These are phyloP conservation scores for Botrytis elliptica DNA, from an alignment of 2,329 filamentous ascomycete species.

Conservation along the genomic window DNA sequence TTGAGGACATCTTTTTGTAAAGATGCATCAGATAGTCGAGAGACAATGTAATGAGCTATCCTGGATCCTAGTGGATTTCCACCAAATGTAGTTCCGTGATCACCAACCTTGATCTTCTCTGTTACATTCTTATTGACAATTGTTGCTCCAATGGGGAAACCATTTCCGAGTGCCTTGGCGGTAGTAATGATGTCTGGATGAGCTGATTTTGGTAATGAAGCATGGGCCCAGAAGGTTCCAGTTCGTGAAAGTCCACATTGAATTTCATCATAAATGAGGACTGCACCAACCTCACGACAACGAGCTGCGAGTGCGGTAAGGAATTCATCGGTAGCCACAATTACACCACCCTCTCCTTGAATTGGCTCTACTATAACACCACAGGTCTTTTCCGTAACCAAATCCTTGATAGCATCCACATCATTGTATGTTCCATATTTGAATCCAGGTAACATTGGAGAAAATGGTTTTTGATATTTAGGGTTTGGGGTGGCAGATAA, in stretches of 20 bases:
- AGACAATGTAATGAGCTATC: slow-evolving; percentile 82
- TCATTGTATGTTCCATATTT: slow-evolving; percentile 85
- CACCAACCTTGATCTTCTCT: slow-evolving; percentile 62
- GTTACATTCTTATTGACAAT: slow-evolving; percentile 61
- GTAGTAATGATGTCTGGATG: slow-evolving; percentile 94
- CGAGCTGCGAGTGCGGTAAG: slow-evolving; percentile 77
- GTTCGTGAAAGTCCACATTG: slow-evolving; percentile 91
- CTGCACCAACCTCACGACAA: slow-evolving; percentile 82
- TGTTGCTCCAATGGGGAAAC: slow-evolving; percentile 89
- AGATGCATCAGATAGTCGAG: slow-evolving; percentile 66
- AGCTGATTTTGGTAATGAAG: slow-evolving; percentile 67
- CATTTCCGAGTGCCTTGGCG: slow-evolving; percentile 94
- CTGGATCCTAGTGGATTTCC: slow-evolving; percentile 68
- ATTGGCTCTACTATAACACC: slow-evolving; percentile 97
- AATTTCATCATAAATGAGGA: slow-evolving; percentile 95
- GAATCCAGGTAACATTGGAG: slow-evolving; percentile 94
- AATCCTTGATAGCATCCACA: slow-evolving; percentile 63
- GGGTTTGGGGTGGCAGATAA: slow-evolving; percentile 96
- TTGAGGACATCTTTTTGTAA: slow-evolving; percentile 67
- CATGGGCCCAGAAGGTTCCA: slow-evolving; percentile 87
- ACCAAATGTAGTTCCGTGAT: slow-evolving; percentile 74
- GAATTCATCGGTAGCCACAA: slow-evolving; percentile 80
- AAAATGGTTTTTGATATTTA: slow-evolving; percentile 94
- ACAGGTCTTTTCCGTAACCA: slow-evolving; percentile 84
- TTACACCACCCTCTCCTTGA: slow-evolving; percentile 92